Evolutionary conservation across 2,329 filamentous ascomycete species (phyloP), one percentile per base, ranked within the genome.

Genomic region (Rhytidhysteron rufulum): DNA sequence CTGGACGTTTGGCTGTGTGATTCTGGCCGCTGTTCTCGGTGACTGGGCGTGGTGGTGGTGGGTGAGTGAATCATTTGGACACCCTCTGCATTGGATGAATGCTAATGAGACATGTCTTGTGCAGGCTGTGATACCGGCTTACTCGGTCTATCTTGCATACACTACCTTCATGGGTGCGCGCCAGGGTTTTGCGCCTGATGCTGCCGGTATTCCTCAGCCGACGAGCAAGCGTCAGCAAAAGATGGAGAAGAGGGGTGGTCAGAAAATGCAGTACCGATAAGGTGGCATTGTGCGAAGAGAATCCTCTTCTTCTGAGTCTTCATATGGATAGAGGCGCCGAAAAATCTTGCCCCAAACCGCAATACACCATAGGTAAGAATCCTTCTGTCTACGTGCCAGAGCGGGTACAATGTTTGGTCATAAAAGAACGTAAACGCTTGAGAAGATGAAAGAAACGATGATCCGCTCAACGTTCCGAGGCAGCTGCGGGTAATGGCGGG

Each of bases 1-100:
- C 79, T 88, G 95, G 71, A 96, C 89, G 0, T 96, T 90, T 83
- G 82, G 80, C 9, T 86, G 83, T 39, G 72, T 88, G 30, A 67
- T 83, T 7, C 65, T 85, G n/a, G 89, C 84, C 11, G 77, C 85
- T 13, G 48, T 95, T 20, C 78, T 91, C 34, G 93, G 93, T 4
- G 89, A 96, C 63, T 84, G 84, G 71, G 86, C 73, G 3, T 87
- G 83, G 83, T 79, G 80, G 73, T 49, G 80, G 25, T 86, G 77
- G 65, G 58, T 71, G 20, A 43, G 54, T 53, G 13, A 18, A 29
- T 21, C 24, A 27, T 27, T 8, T 27, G 18, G 7, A 9, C 15
- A 11, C 18, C 30, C 25, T 5, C 13, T 34, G 34, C 17, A 10
- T 7, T 7, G 11, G 7, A 17, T 40, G 15, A 9, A 3, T 13